Evolutionary conservation across 192 early-diverging fungal genomes (phyloP).

Genomic region (Entomortierella beljakovae): DNA sequence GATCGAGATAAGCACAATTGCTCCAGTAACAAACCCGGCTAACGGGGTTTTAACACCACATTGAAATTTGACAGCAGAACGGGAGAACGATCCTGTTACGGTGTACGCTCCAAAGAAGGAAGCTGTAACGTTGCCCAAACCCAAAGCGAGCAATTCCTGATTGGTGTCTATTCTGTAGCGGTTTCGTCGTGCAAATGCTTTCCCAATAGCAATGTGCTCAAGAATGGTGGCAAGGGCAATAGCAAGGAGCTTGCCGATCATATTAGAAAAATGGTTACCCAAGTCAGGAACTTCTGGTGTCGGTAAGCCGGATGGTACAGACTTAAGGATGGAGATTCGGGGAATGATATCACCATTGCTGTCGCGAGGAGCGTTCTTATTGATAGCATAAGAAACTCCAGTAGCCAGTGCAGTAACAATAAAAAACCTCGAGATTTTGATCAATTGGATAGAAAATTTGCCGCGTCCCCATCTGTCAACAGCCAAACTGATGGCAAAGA

Average conservation of each 20-base stretch:
- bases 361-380: slow-evolving; percentile 46
- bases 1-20: slow-evolving; percentile 85
- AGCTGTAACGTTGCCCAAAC: slow-evolving; percentile 85
- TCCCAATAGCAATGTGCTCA: slow-evolving; percentile 94
- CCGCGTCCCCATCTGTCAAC: slow-evolving; percentile 53
- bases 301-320: slow-evolving; percentile 80
- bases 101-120: slow-evolving; percentile 91
- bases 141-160: slow-evolving; percentile 92
- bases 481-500: slow-evolving; percentile 26
- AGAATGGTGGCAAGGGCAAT: slow-evolving; percentile 83
- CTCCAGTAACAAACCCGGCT: slow-evolving; percentile 80
- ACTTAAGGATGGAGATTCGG: slow-evolving; percentile 75
- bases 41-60: slow-evolving; percentile 88
- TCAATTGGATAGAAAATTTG: slow-evolving; percentile 65
- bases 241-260: slow-evolving; percentile 66
- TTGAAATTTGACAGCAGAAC: slow-evolving; percentile 90
- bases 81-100: slow-evolving; percentile 93
- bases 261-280: slow-evolving; percentile 59
- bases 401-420: slow-evolving; percentile 82
- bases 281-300: slow-evolving; percentile 66
- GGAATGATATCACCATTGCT: slow-evolving; percentile 43
- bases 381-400: slow-evolving; percentile 76
- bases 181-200: slow-evolving; percentile 87
- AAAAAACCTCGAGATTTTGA: slow-evolving; percentile 79
- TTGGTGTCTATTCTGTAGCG: slow-evolving; percentile 84